These are phyloP conservation scores for Scleroderma bovista DNA, from an alignment of 768 basidiomycete species.

Conservation along the genomic window DNA sequence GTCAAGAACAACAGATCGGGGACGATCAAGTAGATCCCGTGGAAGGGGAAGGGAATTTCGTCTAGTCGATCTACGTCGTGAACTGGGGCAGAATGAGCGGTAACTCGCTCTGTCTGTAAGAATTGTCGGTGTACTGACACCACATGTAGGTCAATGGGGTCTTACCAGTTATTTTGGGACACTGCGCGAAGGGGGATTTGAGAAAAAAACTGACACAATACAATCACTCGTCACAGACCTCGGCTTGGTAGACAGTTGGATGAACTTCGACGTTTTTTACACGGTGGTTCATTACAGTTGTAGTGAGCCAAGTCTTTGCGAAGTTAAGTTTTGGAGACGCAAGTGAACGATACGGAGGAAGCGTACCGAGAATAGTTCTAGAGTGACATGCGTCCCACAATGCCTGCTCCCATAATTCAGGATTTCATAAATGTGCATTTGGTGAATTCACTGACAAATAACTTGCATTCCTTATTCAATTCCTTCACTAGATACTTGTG, in stretches of 20 bases:
- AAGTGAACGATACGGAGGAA: neutral
- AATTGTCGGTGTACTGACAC: no score
- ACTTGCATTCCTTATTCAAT: constrained; percentile 21
- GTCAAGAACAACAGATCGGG: neutral
- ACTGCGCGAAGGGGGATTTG: no score
- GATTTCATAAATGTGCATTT: neutral
- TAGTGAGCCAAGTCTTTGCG: constrained; percentile 22
- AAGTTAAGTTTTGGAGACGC: neutral
- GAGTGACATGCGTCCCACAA: constrained; percentile 25
- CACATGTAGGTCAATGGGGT: no score
- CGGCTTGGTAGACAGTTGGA: neutral
- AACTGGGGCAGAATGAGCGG: no score
- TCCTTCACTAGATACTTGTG: constrained; percentile 19
- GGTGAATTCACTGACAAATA: constrained; percentile 19
- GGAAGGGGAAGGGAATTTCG: no score
- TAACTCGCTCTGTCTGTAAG: no score
- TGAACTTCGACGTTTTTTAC: neutral
- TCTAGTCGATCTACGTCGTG: no score
- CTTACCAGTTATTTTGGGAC: no score
- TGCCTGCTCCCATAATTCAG: constrained; percentile 12
- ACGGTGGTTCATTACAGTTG: constrained; percentile 17
- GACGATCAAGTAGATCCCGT: neutral
- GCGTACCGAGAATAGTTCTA: constrained; percentile 19
- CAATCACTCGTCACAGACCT: constrained; percentile 14
- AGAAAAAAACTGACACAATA: no score